These are phyloP conservation scores for Leccinum griseonigrum DNA, from an alignment of 1,284 basidiomycete genomes.

Conservation along the genomic window DNA sequence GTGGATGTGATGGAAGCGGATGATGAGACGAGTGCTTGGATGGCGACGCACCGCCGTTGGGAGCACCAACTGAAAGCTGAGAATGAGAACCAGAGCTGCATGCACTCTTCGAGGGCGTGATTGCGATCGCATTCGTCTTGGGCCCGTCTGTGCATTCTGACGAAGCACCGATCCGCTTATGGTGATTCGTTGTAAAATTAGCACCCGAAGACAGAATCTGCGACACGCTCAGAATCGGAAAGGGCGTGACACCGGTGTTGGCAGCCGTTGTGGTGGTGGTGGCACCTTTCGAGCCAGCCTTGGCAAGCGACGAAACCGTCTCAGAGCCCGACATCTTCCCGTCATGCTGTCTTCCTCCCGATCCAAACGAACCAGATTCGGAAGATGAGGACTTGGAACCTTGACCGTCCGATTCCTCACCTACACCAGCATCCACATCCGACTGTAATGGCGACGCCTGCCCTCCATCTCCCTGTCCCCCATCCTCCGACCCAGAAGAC, in stretches of 20 bases:
- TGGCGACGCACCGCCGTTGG: conserved; percentile 8
- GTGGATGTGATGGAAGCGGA: conserved; percentile 12
- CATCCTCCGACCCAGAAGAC: conserved; percentile 10
- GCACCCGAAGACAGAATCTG: neutral
- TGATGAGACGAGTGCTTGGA: conserved; percentile 1
- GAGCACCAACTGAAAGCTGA: neutral
- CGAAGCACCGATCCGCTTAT: neutral
- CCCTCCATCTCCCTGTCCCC: neutral
- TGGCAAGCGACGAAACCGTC: neutral
- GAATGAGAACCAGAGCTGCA: neutral
- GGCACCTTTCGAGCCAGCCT: neutral
- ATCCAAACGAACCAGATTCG: neutral
- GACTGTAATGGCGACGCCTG: conserved; percentile 2
- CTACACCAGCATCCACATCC: conserved; percentile 1
- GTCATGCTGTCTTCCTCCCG: conserved; percentile 1
- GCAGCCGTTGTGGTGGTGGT: neutral
- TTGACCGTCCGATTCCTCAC: conserved; percentile 1
- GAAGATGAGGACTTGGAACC: neutral
- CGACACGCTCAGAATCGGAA: conserved; percentile 26
- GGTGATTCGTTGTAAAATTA: neutral
- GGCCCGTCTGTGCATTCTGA: neutral
- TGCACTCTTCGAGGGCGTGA: conserved; percentile 5
- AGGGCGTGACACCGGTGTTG: conserved; percentile 13
- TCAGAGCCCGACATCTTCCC: neutral
- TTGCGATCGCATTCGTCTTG: conserved; percentile 8